Evolutionary conservation across 2,329 filamentous ascomycete species (phyloP), one percentile per base, ranked within the genome.

Genomic region (Colletotrichum filicis): DNA sequence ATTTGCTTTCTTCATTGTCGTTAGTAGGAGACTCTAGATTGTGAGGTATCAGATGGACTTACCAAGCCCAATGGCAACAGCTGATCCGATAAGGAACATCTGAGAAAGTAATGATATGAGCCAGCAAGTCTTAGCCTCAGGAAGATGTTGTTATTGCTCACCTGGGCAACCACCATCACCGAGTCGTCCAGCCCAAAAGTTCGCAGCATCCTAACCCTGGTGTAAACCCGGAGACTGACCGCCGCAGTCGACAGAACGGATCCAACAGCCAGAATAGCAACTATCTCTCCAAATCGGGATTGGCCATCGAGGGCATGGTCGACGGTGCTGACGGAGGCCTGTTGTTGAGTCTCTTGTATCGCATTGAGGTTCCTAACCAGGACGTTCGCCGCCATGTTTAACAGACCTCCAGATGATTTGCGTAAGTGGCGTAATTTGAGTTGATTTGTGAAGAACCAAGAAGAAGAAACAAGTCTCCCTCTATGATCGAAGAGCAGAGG

Each of bases 31-130:
- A 5, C 11, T 55, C 30, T 5, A 9, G 8, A n/a, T 35, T 73
- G 68, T 56, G 66, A 66, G 70, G 46, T 49, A 16, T 62, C 6
- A 7, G 19, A 19, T 5, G 19, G 4, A 68, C 76, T 37, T 62
- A 79, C 78, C 78, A 22, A 79, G 60, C 4, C 77, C 77, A 26
- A 79, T 78, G 19, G 77, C 72, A 5, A 76, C 73, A 4, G 76
- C 77, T 5, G 77, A 46, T 1, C 70, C 77, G 1, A 79, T 67
- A 2, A 74, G 69, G 5, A 79, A 61, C 3, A 77, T 2, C 68
- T 69, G n/a, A 9, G 24, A 4, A 16, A 6, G 22, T 12, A 24
- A 1, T 19, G 11, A 30, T 4, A 24, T 68, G 5, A 63, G 66
- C 35, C 11, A 14, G 5, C 16, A 19, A 14, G 22, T n/a, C 16